Base-by-base conservation (phyloP, 768 basidiomycete species). In the Lactarius indigo region DNA sequence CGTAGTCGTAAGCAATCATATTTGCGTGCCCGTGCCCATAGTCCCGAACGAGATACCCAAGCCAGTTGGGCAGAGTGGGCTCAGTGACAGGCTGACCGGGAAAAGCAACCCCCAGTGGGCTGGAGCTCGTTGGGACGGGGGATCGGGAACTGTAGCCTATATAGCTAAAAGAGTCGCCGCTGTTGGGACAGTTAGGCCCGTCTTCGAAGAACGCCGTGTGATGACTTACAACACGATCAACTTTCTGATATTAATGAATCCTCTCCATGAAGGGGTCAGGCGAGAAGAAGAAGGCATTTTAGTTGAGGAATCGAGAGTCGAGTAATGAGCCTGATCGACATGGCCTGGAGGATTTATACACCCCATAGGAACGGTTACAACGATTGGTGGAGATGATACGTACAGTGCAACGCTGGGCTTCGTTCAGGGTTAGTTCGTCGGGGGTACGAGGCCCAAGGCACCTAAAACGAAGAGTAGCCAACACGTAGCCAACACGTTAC, bases 1-100 rank as follows among this genome's bases (percentile, higher is more conserved):
- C 68, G 44, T 70, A 70, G 59, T 70, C 55, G 37, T 70, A 69
- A n/a, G 69, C 64, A 47, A 68, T 28, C 44, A 73, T 68, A 39
- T 69, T 69, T 20, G 69, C 61, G 18, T 63, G 67, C 18, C 69
- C 69, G 31, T 69, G 66, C 2, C 65, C 66, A 26, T 68, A 59
- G 28, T 68, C 59, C 31, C 65, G 33, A 35, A 69, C 35, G 39
- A 69, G 66, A 33, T 69, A 64, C 26, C 69, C 69, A 30, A 69
- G 31, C 69, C 69, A 69, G 20, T 69, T 69, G 13, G 69, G 69
- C 37, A n/a, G 61, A 3, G 66, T 66, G n/a, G 63, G 52, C 20
- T 69, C 66, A 10, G 57, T 69, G 28, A 61, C 7, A 10, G 66
- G 63, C 13, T 59, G 37, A 1, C 69, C 69, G 1, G 69, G 69